Base-by-base conservation (phyloP, 1,139 yeast species). In the Magnusiomyces ingens region DNA sequence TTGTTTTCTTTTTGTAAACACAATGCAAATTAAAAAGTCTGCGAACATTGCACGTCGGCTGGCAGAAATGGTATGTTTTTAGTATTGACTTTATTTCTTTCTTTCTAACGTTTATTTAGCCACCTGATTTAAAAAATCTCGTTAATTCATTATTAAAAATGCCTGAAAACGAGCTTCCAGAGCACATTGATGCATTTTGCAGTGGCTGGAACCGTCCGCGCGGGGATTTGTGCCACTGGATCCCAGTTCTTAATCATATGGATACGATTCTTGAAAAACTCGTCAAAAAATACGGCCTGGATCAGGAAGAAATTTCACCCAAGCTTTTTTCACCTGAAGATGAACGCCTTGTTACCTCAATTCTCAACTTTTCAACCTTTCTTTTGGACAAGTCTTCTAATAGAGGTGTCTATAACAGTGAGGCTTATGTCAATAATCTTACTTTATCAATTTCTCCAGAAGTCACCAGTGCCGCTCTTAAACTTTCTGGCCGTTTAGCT, bases 191-290 rank as follows among this genome's bases (percentile, higher is more conserved):
- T 6, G 60, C 59, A 13, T 69, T 75, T 56, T 60, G 56, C 8
- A 56, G 53, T 51, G 41, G 57, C 37, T 84, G 93, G 91, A 78
- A 80, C 57, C 73, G 84, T 47, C 85, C 91, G 2, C 75, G 82
- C 56, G 90, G 89, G 32, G 91, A 87, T 60, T 68, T 91, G 47
- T 78, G 78, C 59, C 84, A 83, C 57, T 91, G 96, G 95, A 77
- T 87, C 19, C 78, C 84, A 0, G 80, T 88, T 1, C 72, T 91
- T 60, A 85, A 90, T 67, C 75, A 84, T 60, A 81, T 90, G 62
- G 97, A 90, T 65, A 77, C 74, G 13, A 75, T 87, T 18, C 71
- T 88, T 54, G 86, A 82, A 52, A 60, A 62, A 3, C 70, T 77
- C 43, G 78, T 85, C 26, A 68, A 69, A 13, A 79, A 79, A 58